Conservation (phyloP, 352 stramenopile genomes). For the Pythium diclinum region DNA sequence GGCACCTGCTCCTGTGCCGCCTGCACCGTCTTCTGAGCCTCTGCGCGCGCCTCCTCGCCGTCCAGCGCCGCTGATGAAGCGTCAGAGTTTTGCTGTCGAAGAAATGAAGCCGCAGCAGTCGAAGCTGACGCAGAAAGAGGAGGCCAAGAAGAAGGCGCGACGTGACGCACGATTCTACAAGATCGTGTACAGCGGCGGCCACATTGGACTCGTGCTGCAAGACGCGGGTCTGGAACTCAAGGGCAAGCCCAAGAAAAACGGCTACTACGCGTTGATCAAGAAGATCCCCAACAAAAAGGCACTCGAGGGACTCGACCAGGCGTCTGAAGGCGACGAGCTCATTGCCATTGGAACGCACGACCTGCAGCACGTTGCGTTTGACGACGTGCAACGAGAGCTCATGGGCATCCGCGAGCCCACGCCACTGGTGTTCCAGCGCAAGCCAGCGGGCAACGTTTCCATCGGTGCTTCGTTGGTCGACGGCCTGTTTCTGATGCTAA, state of each 20-base stretch:
- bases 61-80: constrained; percentile 35
- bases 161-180: constrained; percentile 58
- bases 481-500: constrained; percentile 64
- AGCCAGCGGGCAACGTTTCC: constrained; percentile 25
- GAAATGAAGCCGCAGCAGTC: constrained; percentile 23
- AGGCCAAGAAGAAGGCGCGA: constrained; percentile 33
- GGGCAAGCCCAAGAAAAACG: constrained; percentile 58
- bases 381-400: constrained; percentile 53
- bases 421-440: constrained; percentile 64
- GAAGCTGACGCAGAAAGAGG: constrained; percentile 6
- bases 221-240: constrained; percentile 48
- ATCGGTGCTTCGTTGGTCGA: constrained; percentile 48
- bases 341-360: constrained; percentile 67
- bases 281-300: constrained; percentile 47
- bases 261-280: constrained; percentile 60
- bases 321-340: constrained; percentile 52
- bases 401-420: constrained; percentile 41
- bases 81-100: constrained; percentile 63
- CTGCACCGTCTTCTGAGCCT: constrained; percentile 5
- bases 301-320: constrained; percentile 53
- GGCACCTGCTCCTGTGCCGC: neutral
- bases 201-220: constrained; percentile 37
- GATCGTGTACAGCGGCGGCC: constrained; percentile 50
- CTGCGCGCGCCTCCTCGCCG: constrained; percentile 12
- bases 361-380: constrained; percentile 60